Base-by-base conservation (phyloP, 768 basidiomycete species). In the Podaxis sp. region DNA sequence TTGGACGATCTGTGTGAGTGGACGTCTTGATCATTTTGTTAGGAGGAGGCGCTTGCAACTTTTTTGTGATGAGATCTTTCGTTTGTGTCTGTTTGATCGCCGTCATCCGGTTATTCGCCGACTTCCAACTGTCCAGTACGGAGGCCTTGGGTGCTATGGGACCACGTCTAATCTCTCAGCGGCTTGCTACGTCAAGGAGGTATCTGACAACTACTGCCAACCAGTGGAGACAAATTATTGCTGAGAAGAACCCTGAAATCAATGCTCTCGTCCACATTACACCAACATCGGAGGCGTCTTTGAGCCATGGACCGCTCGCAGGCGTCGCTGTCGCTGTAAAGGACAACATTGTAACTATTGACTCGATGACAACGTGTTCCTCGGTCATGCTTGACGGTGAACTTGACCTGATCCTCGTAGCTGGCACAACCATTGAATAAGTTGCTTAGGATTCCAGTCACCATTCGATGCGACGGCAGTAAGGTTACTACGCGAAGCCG, bases 381-480 rank as follows among this genome's bases (percentile, higher is more conserved):
- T 95, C 94, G 0, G 74, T 74, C 1, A 90, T 95, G 76, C 82
- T 98, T 13, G 74, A 78, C 63, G 82, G 92, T 90, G 24, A 46
- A 66, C 64, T 2, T 6, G 26, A 39, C 30, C 49, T 36, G 12
- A 42, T 28, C 56, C 22, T 24, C 4, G 36, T 52, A n/a, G 11
- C 13, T 13, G 30, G 40, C 1, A 3, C 1, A 5, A 4, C 3
- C 15, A 13, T 24, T 46, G 4, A 52, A 52, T 19, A 3, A 13
- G 8, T 51, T 15, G 28, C 19, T 22, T 52, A 94, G 92, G 83
- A 42, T 97, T 92, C 70, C 73, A 68, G 0, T 86, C 96, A 0
- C 93, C 93, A 0, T 94, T 90, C 70, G 90, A 94, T 71, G 93
- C 96, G 54, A 96, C 94, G 0, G 91, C 90, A 5, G 92, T 97